These are phyloP conservation scores for Exidia glandulosa DNA, from an alignment of 768 basidiomycete genomes.

Conservation along the genomic window DNA sequence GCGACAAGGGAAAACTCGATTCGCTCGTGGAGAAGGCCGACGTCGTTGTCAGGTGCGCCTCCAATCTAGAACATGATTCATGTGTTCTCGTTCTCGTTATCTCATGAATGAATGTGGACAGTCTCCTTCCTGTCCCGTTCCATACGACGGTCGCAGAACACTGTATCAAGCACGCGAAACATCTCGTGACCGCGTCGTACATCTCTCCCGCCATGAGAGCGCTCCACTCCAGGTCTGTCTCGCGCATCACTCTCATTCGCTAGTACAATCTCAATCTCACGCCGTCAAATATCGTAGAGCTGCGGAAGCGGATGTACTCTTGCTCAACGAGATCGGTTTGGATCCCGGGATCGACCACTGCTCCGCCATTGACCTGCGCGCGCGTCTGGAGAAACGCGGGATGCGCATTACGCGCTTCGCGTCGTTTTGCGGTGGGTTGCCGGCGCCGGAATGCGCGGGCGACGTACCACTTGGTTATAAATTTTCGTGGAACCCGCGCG, in stretches of 20 bases:
- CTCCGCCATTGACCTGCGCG: slow-evolving; percentile 65
- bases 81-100: background rate
- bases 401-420: slow-evolving; percentile 62
- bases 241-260: too few relatives aligned
- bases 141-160: slow-evolving; percentile 61
- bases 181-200: slow-evolving; percentile 88
- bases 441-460: slow-evolving; percentile 52
- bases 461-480: slow-evolving; percentile 77
- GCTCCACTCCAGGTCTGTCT: slow-evolving; percentile 46
- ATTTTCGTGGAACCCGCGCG: slow-evolving; percentile 87
- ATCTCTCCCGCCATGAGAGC: slow-evolving; percentile 66
- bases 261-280: too few relatives aligned
- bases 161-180: slow-evolving; percentile 58
- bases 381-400: slow-evolving; percentile 35
- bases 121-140: slow-evolving; percentile 68
- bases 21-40: slow-evolving; percentile 54
- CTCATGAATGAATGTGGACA: slow-evolving; percentile 18
- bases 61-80: background rate
- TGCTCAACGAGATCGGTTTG: slow-evolving; percentile 84
- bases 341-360: slow-evolving; percentile 89
- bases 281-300: slow-evolving; percentile 34
- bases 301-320: slow-evolving; percentile 45
- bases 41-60: slow-evolving; percentile 68
- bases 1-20: slow-evolving; percentile 32
- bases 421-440: slow-evolving; percentile 89